phyloP scores from a whole-genome alignment of 306 rosid species.

The Prunus campanulata region DNA sequence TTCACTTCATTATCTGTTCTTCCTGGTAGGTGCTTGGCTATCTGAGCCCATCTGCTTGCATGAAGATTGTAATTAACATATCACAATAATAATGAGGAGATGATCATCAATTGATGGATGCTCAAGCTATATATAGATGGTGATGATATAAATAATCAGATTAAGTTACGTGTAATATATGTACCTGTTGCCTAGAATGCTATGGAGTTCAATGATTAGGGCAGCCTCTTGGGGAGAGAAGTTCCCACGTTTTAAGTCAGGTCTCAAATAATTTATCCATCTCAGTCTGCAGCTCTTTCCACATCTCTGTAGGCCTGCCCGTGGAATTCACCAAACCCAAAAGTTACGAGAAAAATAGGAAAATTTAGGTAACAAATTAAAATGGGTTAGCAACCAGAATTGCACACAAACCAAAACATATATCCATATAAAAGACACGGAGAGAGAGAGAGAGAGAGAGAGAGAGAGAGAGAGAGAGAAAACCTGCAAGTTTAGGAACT shows the following conservation, averaged over 20 bases:
- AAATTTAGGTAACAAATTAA: not conserved
- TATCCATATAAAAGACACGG: no score
- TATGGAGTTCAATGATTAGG: slow-evolving; percentile 85
- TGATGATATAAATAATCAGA: not conserved
- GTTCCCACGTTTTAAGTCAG: slow-evolving; percentile 93
- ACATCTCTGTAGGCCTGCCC: slow-evolving; percentile 75
- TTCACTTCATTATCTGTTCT: slow-evolving; percentile 99
- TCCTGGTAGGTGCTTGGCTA: slow-evolving; percentile 96
- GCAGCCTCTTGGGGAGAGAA: slow-evolving; percentile 94
- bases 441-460: not conserved
- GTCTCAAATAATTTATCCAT: slow-evolving; percentile 97
- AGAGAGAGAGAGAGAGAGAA: not conserved
- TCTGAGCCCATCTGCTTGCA: slow-evolving; percentile 83
- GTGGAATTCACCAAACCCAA: not conserved
- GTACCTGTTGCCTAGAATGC: slow-evolving; percentile 90
- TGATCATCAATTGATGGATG: no score
- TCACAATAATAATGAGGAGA: not conserved
- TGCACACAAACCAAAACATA: not conserved
- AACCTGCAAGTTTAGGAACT: slow-evolving; percentile 91
- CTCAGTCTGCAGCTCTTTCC: slow-evolving; percentile 95
- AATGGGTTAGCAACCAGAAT: not conserved
- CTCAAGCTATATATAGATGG: not conserved
- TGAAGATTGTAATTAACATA: not conserved
- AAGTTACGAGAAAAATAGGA: not conserved
- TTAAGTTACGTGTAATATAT: not conserved